These are phyloP conservation scores for Typha latifolia DNA, from an alignment of 176 grass and related monocot genomes.

Conservation along the genomic window DNA sequence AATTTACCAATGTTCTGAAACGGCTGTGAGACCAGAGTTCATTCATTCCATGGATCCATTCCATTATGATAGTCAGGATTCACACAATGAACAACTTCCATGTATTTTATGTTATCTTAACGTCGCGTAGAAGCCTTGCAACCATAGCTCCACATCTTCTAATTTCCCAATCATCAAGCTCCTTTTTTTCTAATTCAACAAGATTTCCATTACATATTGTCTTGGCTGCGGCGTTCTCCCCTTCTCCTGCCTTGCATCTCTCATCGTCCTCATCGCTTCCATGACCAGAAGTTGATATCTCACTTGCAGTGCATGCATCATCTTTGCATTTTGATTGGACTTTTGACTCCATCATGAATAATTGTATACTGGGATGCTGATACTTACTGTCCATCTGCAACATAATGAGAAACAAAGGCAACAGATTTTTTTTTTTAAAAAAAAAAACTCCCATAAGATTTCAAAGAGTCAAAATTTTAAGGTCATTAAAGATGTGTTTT, in stretches of 20 bases:
- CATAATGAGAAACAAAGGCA: neutral
- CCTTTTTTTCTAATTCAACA: slow-evolving; percentile 2
- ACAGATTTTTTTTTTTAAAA: neutral
- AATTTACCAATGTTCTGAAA: too few species aligned
- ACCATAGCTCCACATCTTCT: slow-evolving; percentile 75
- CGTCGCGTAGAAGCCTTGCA: slow-evolving; percentile 78
- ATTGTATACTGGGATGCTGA: slow-evolving; percentile 71
- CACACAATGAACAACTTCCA: neutral
- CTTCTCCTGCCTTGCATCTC: slow-evolving; percentile 24
- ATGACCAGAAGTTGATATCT: slow-evolving; percentile 9
- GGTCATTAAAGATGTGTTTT: too few species aligned
- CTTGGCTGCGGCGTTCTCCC: slow-evolving; percentile 5
- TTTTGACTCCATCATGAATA: slow-evolving; percentile 84
- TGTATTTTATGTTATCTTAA: slow-evolving; percentile 36
- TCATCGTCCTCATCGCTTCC: slow-evolving; percentile 38
- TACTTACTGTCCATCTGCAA: slow-evolving; percentile 81
- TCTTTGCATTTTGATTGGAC: slow-evolving; percentile 3
- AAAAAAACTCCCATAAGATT: neutral
- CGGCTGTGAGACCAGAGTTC: too few species aligned
- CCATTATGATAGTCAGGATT: too few species aligned
- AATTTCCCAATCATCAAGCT: slow-evolving; percentile 72
- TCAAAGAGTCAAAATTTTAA: too few species aligned
- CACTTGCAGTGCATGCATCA: neutral
- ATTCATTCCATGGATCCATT: neutral
- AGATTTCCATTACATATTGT: slow-evolving; percentile 3